Conservation (phyloP, 345 rosid genomes). For the Firmiana major region DNA sequence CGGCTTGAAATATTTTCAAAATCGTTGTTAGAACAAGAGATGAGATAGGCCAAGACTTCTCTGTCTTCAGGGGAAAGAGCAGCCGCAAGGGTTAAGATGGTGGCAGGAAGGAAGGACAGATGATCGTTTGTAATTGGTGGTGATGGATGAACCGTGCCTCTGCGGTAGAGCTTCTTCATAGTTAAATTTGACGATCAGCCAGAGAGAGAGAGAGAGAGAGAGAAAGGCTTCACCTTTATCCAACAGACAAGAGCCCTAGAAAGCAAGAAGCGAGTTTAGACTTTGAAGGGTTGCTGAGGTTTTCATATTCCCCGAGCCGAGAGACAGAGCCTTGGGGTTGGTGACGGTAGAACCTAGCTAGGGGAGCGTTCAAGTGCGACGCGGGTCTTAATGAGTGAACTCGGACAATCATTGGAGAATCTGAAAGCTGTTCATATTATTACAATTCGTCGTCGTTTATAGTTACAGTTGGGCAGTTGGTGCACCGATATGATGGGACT, state of each 20-base stretch:
- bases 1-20: constrained; percentile 4
- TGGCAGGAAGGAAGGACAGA: constrained; percentile 64
- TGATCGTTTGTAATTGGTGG: constrained; percentile 41
- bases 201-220: constrained; percentile 9
- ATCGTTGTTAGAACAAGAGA: constrained; percentile 42
- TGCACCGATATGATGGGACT: neutral
- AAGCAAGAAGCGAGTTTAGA: neutral
- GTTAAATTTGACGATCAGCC: neutral
- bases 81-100: constrained; percentile 60
- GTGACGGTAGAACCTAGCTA: neutral
- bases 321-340: constrained; percentile 5
- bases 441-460: constrained; percentile 1
- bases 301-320: neutral
- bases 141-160: constrained; percentile 72
- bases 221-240: constrained; percentile 1
- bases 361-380: neutral
- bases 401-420: neutral
- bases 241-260: neutral
- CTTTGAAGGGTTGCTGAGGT: neutral
- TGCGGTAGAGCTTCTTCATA: constrained; percentile 79
- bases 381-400: neutral
- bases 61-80: constrained; percentile 62
- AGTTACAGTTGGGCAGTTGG: constrained; percentile 5
- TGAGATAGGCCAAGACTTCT: constrained; percentile 60
- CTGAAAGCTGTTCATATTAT: too few species aligned